Percentiles rank a stretch among this genome's conserved stretches.
Conservation (phyloP, 371 early-diverging fungal genomes). For the Syncephalastrum contaminatum region DNA sequence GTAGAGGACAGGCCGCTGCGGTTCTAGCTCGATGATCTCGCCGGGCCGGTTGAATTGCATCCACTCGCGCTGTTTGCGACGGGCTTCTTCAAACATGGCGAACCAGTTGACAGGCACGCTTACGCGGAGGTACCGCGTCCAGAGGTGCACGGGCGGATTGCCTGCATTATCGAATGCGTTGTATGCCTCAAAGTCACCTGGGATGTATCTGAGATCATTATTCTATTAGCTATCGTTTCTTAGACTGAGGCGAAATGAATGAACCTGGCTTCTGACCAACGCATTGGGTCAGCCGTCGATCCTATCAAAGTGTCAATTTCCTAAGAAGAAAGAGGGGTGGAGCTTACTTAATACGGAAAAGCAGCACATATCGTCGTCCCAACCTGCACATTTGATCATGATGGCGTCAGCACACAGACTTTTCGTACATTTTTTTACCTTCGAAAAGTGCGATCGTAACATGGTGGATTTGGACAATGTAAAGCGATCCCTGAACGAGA, state of each 20-base stretch:
- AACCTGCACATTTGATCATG: conserved; percentile 20
- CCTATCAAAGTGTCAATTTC: conserved; percentile 15
- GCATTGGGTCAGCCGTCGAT: conserved; percentile 36
- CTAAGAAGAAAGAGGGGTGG: conserved; percentile 2
- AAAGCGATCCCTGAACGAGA: conserved; percentile 39
- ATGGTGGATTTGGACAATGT: conserved; percentile 40
- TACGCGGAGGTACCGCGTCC: conserved; percentile 33
- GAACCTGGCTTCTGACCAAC: conserved; percentile 48
- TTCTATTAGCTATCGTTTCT: not conserved
- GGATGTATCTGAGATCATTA: conserved; percentile 32
- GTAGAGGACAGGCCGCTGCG: not conserved
- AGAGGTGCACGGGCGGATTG: conserved; percentile 46
- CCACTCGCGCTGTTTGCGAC: conserved; percentile 40
- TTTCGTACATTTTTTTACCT: conserved; percentile 19
- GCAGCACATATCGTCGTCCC: conserved; percentile 53
- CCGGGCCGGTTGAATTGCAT: too few relatives aligned
- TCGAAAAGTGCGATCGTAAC: conserved; percentile 46
- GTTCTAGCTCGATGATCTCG: not conserved
- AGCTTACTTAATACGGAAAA: conserved; percentile 42
- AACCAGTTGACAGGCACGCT: conserved; percentile 43
- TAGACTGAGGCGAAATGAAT: not conserved
- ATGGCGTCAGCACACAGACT: not conserved
- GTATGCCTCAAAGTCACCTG: conserved; percentile 42
- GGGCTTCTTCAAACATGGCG: conserved; percentile 44
- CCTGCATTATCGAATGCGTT: conserved; percentile 47